Base-by-base conservation (phyloP, 768 basidiomycete species). In the Suillus subalutaceus region DNA sequence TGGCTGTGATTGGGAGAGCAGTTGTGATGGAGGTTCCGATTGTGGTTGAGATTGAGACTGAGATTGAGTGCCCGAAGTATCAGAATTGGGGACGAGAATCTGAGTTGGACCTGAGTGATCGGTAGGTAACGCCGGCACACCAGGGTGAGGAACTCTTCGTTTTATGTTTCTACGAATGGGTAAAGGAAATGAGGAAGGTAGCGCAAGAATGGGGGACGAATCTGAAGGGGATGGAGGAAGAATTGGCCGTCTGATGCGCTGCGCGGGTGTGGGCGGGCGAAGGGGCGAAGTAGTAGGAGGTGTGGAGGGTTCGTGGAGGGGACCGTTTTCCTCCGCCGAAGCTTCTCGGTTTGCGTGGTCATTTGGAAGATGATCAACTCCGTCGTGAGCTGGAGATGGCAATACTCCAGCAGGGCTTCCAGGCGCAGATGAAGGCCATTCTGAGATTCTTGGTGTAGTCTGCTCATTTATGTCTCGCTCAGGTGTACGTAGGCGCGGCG, bases 41-140 rank as follows among this genome's bases (percentile, higher is more conserved):
- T 79, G 78, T 26, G 76, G 73, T 63, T 79, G 80, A 4, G 79
- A 78, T 38, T 72, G 76, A 4, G 72, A 70, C 48, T 79, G 78
- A 15, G 74, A 72, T 23, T 71, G 74, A 12, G 75, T 73, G 41
- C 72, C 77, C 1, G 85, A 87, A 1, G 82, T 80, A 68, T 89
- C 86, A 12, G 87, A 86, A 70, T 87, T 84, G 4, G 86, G 86
- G 9, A 81, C 87, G 30, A 88, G 72, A n/a, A 88, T 79, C 20
- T 77, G 79, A 38, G 73, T 79, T 6, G 81, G 77, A 30, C 79
- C 82, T 62, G 74, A 68, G 43, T 73, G 73, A 65, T 73, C 72
- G 44, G 79, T 72, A 58, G 70, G 71, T 30, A 81, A 77, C 65
- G 75, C 78, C 5, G 74, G 73, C 30, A 71, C 62, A 57, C 70